Conservation (phyloP, 2,329 filamentous ascomycete genomes). For the Fusarium secorum region DNA sequence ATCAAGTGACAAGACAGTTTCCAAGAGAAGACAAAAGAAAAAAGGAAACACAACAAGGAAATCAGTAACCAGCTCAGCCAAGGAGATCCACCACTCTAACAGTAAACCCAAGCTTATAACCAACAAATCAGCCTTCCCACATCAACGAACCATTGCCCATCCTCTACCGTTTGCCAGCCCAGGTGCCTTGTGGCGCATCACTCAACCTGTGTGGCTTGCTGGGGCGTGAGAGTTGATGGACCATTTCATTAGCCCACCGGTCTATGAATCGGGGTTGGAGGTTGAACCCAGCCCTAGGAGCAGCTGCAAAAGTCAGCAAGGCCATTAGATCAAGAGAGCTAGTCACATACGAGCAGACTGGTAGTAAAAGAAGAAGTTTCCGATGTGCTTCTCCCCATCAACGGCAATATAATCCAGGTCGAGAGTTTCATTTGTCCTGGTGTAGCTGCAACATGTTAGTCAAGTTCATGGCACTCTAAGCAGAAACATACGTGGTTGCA, state of each 20-base stretch:
- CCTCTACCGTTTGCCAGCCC: accelerated
- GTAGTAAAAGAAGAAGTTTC: neutral
- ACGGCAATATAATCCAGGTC: neutral
- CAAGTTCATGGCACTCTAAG: accelerated
- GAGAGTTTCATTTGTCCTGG: neutral
- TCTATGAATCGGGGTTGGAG: accelerated
- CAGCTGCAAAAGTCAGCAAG: neutral
- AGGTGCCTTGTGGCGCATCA: neutral
- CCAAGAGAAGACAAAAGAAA: accelerated
- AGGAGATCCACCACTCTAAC: neutral
- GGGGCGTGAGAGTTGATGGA: neutral
- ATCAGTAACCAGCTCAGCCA: neutral
- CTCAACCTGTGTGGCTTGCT: neutral
- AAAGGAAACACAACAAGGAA: accelerated
- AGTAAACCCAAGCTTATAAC: no score
- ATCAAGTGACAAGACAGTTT: accelerated
- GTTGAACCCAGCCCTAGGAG: neutral
- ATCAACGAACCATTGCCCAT: accelerated
- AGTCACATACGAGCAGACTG: neutral
- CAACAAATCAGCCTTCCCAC: accelerated
- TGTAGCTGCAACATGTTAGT: neutral
- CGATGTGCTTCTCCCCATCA: neutral
- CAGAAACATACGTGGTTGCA: neutral
- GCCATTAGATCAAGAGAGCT: accelerated
- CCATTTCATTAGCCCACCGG: accelerated